A percentile compares a stretch with the other conserved stretches of the same genome.
These are phyloP conservation scores for Termitomyces sp. DNA, from an alignment of 768 basidiomycete species.

Conservation along the genomic window DNA sequence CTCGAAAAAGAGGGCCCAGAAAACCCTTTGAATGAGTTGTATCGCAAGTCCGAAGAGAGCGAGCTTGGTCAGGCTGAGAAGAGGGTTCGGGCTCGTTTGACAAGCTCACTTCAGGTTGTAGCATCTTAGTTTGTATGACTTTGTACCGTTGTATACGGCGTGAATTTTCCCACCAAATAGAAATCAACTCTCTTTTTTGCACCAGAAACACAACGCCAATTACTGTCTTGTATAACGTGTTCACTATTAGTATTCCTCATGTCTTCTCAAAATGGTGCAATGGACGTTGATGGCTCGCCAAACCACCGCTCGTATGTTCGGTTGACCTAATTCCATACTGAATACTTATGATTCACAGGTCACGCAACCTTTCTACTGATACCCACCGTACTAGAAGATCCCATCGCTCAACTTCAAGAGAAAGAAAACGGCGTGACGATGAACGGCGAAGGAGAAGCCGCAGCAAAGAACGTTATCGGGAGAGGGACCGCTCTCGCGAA, in stretches of 20 bases:
- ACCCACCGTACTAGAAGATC: slow-evolving; percentile 71
- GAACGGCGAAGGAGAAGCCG: slow-evolving; percentile 62
- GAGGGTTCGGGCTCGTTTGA: slow-evolving; percentile 47
- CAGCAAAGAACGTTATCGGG: slow-evolving; percentile 54
- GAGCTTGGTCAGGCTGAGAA: slow-evolving; percentile 60
- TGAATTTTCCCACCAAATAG: slow-evolving; percentile 7
- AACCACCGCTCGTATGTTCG: slow-evolving; percentile 56
- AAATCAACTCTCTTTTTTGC: slow-evolving; percentile 14
- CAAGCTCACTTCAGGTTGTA: slow-evolving; percentile 28
- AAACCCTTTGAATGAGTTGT: slow-evolving; percentile 55
- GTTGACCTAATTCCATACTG: neutral
- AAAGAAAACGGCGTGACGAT: slow-evolving; percentile 52
- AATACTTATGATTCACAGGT: slow-evolving; percentile 29
- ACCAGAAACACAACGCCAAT: neutral
- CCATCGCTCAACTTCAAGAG: slow-evolving; percentile 68
- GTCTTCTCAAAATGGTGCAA: slow-evolving; percentile 49
- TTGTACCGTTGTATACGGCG: slow-evolving; percentile 10
- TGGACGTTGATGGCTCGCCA: slow-evolving; percentile 64
- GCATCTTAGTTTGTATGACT: slow-evolving; percentile 9
- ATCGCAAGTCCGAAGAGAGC: slow-evolving; percentile 43
- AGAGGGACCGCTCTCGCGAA: slow-evolving; percentile 55
- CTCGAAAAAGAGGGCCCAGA: slow-evolving; percentile 50
- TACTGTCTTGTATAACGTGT: neutral
- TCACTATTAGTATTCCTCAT: slow-evolving; percentile 20
- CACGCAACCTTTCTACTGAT: slow-evolving; percentile 74